These are phyloP conservation scores for Tranzscheliella williamsii DNA, from an alignment of 1,284 basidiomycete species.

Conservation along the genomic window DNA sequence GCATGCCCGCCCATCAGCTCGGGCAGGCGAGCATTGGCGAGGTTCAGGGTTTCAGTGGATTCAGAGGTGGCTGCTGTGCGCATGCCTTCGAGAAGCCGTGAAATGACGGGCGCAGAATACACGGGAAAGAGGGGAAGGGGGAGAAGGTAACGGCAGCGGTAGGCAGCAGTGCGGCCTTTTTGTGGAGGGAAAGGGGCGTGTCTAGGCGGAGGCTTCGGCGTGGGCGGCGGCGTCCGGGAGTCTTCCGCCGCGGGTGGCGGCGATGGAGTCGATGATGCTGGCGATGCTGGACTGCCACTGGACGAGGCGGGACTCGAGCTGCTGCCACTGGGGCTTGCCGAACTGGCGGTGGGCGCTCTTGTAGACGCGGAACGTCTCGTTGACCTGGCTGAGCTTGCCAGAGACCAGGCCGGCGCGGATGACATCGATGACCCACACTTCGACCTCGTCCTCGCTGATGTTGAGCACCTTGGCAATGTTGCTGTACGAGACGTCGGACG, in stretches of 20 bases:
- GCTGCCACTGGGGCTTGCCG: constrained; percentile 52
- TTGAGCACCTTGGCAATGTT: constrained; percentile 43
- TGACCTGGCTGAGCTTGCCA: constrained; percentile 58
- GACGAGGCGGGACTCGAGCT: constrained; percentile 46
- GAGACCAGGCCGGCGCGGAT: constrained; percentile 57
- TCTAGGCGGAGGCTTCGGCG: constrained; percentile 5
- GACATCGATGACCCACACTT: constrained; percentile 60
- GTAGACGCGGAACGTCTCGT: constrained; percentile 55
- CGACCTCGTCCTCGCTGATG: constrained; percentile 48
- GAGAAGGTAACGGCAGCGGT: too few relatives aligned
- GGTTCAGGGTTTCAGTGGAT: too few relatives aligned
- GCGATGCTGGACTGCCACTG: constrained; percentile 54
- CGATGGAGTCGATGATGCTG: constrained; percentile 44
- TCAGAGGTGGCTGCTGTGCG: too few relatives aligned
- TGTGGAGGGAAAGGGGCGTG: too few relatives aligned
- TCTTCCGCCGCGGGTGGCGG: constrained; percentile 26
- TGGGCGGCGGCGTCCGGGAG: constrained; percentile 3
- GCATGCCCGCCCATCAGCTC: too few relatives aligned
- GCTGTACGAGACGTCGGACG: constrained; percentile 50
- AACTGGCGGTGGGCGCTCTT: constrained; percentile 52
- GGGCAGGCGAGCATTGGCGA: too few relatives aligned
- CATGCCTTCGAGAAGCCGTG: too few relatives aligned
- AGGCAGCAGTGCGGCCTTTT: too few relatives aligned
- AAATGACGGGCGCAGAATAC: too few relatives aligned
- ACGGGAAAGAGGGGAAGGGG: too few relatives aligned